phyloP scores from a whole-genome alignment of 352 stramenopile genomes.

The Phytophthora macrochlamydospora region DNA sequence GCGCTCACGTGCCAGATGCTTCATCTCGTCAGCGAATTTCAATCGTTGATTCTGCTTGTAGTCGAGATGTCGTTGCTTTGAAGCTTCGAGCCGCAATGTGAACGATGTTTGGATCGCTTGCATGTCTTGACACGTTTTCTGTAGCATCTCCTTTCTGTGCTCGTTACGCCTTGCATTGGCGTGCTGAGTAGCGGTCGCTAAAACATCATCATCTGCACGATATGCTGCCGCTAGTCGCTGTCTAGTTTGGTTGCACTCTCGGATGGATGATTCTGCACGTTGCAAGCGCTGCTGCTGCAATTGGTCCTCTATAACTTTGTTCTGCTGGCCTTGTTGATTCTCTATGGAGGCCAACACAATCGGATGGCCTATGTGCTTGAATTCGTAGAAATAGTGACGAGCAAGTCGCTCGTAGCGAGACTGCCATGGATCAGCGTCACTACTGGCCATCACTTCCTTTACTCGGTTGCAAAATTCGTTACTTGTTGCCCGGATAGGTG shows the following conservation, averaged over 20 bases:
- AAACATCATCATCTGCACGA: constrained; percentile 16
- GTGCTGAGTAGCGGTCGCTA: constrained; percentile 3
- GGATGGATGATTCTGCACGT: constrained; percentile 41
- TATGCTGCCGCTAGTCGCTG: constrained; percentile 38
- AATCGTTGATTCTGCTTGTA: constrained; percentile 21
- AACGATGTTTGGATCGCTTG: constrained; percentile 20
- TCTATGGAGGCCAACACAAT: constrained; percentile 31
- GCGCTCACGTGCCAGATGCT: constrained; percentile 27
- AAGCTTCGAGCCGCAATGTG: constrained; percentile 14
- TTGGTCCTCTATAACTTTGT: constrained; percentile 11
- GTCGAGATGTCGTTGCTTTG: constrained; percentile 22
- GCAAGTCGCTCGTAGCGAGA: constrained; percentile 56
- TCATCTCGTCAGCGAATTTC: constrained; percentile 38
- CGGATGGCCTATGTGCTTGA: constrained; percentile 64
- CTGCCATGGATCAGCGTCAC: constrained; percentile 39
- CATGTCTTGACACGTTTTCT: constrained; percentile 23
- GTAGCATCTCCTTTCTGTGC: constrained; percentile 26
- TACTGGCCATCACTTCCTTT: constrained; percentile 23
- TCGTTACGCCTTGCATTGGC: constrained; percentile 11
- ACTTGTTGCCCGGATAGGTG: constrained; percentile 17
- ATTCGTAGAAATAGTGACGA: constrained; percentile 75
- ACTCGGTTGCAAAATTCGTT: constrained; percentile 56
- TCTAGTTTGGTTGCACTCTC: constrained; percentile 43
- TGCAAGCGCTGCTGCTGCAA: constrained; percentile 32
- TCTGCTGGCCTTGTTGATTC: constrained; percentile 7